Percentiles rank a stretch among this genome's conserved stretches.
Conservation (phyloP, 805 yeast species). For the Teunomyces atbi region DNA sequence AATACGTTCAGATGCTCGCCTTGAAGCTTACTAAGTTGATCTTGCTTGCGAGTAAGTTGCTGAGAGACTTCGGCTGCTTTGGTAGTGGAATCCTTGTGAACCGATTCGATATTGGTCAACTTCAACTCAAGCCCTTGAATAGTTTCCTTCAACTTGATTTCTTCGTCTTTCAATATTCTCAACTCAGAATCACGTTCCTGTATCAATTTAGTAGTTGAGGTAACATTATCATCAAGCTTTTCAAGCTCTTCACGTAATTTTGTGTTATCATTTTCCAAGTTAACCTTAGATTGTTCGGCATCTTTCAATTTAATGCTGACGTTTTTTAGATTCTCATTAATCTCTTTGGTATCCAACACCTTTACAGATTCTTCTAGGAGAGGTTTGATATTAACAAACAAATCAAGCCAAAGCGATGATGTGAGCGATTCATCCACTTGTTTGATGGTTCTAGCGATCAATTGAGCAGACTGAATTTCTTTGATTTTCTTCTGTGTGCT, state of each 20-base stretch:
- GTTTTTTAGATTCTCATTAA: constrained; percentile 53
- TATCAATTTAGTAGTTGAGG: constrained; percentile 28
- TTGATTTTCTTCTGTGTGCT: constrained; percentile 47
- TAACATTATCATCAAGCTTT: constrained; percentile 33
- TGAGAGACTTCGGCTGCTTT: constrained; percentile 16
- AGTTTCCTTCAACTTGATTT: constrained; percentile 28
- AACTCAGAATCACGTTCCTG: constrained; percentile 49
- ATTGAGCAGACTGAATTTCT: constrained; percentile 66
- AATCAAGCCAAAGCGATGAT: constrained; percentile 74
- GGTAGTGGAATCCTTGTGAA: constrained; percentile 29
- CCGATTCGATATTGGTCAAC: constrained; percentile 27
- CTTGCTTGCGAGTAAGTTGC: constrained; percentile 7
- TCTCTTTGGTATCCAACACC: constrained; percentile 54
- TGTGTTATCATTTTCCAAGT: constrained; percentile 32
- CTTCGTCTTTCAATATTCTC: constrained; percentile 40
- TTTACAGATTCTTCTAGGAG: constrained; percentile 63
- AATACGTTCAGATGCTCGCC: constrained; percentile 7
- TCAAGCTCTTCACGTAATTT: constrained; percentile 39
- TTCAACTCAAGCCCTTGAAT: constrained; percentile 27
- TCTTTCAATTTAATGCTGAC: constrained; percentile 46
- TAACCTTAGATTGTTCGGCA: constrained; percentile 28
- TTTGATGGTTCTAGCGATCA: constrained; percentile 61
- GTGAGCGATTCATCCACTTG: constrained; percentile 44
- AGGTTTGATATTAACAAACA: constrained; percentile 73
- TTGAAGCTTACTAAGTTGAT: constrained; percentile 9